Base-by-base conservation (phyloP, 768 basidiomycete species). In the Lactarius hatsudake region DNA sequence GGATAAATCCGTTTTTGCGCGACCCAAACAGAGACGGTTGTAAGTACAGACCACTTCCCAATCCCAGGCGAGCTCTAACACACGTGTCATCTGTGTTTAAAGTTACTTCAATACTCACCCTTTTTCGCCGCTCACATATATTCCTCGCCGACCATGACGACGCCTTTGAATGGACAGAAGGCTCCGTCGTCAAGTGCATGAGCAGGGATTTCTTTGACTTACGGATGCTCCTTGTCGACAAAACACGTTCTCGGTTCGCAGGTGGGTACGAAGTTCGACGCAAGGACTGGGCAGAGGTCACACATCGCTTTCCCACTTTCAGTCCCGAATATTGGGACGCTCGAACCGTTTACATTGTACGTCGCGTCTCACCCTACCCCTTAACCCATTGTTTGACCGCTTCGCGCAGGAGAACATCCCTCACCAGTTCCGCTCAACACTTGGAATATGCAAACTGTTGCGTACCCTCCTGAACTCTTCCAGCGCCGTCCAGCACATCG, bases 321-420 rank as follows among this genome's bases (percentile, higher is more conserved):
- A 62, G 71, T 74, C 65, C 81, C 72, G 74, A 73, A 15, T 81
- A 86, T 15, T 93, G 92, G 91, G 83, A 89, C 10, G 73, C 80
- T 1, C 71, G 82, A 63, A 90, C 88, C 0, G 69, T 89, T 12
- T 94, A 94, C 72, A 74, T 92, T 70, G 92, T 93, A 68, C 62
- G 85, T 79, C 51, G 15, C 34, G 59, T 15, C 28, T 38, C 30
- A 28, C 13, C 17, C 28, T 30, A 30, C 28, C 28, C 28, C 18
- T 36, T 4, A 23, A 28, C 12, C n/a, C 48, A 13, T 51, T 23
- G 26, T 53, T 20, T 56, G 23, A 60, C 34, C 18, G 40, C 10
- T 8, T 15, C 28, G n/a, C 20, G 12, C 12, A 94, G 92, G 92
- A 94, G 77, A 86, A 86, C 66, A 83, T 92, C 18, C 91, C 92